Evolutionary conservation across 2,329 filamentous ascomycete genomes (phyloP).

Genomic region (Colletotrichum godetiae): DNA sequence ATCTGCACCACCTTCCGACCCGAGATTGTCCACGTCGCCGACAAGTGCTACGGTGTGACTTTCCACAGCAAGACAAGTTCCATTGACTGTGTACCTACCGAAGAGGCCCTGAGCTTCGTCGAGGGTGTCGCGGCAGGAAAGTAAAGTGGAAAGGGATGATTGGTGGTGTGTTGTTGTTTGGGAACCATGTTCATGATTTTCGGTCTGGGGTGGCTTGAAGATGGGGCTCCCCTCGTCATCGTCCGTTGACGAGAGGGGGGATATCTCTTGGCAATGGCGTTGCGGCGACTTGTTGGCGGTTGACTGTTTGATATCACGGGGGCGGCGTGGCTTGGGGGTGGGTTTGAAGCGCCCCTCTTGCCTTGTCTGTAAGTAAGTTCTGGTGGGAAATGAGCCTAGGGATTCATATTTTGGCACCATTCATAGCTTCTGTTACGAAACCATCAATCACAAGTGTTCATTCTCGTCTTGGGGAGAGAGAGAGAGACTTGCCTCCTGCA

Average conservation of each 20-base stretch:
- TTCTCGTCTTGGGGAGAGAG: background rate
- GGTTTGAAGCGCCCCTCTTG: background rate
- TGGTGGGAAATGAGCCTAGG: constrained; percentile 15
- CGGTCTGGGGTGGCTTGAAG: background rate
- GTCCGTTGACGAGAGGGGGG: background rate
- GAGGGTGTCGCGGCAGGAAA: constrained; percentile 73
- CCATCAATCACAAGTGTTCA: background rate
- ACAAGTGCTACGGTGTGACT: constrained; percentile 97
- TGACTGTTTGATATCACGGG: constrained; percentile 32
- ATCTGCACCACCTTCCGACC: constrained; percentile 99
- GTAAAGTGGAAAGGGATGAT: background rate
- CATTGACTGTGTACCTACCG: constrained; percentile 88
- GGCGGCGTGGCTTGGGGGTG: constrained; percentile 1
- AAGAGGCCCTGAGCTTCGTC: constrained; percentile 93
- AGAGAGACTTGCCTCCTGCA: background rate
- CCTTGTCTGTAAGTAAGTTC: background rate
- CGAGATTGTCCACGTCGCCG: constrained; percentile 93
- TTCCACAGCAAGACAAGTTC: constrained; percentile 94
- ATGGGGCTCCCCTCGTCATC: constrained; percentile 1
- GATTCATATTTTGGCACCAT: background rate
- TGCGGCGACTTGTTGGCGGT: constrained; percentile 33
- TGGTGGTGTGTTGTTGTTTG: background rate
- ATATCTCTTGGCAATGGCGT: constrained; percentile 29
- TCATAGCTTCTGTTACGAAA: constrained; percentile 16
- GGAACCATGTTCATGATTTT: constrained; percentile 13